These are phyloP conservation scores for Prunus mira DNA, from an alignment of 306 rosid genomes.

Conservation along the genomic window DNA sequence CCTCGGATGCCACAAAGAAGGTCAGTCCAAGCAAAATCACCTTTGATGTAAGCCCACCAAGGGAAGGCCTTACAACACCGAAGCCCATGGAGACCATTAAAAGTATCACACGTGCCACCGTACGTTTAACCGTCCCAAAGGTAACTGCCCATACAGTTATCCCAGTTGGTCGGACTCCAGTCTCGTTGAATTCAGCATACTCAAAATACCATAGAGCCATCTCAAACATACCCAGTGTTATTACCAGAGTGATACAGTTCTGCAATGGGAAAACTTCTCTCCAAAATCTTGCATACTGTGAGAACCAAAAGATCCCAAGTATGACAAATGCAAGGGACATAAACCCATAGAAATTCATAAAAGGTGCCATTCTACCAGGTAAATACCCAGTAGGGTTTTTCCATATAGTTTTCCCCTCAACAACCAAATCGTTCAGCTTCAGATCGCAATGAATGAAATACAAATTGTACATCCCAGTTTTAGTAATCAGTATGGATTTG, in stretches of 20 bases:
- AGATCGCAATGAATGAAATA: constrained; percentile 92
- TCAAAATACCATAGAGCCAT: constrained; percentile 94
- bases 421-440: constrained; percentile 62
- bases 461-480: constrained; percentile 96
- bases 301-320: constrained; percentile 91
- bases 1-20: constrained; percentile 89
- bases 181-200: constrained; percentile 85
- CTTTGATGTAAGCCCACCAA: constrained; percentile 94
- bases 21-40: constrained; percentile 86
- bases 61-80: constrained; percentile 96
- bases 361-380: constrained; percentile 99
- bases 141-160: constrained; percentile 91
- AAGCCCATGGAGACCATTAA: constrained; percentile 92
- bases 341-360: constrained; percentile 76
- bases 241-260: constrained; percentile 87
- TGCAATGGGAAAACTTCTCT: constrained; percentile 84
- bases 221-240: constrained; percentile 94
- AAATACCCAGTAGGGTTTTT: constrained; percentile 86
- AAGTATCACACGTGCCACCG: constrained; percentile 76
- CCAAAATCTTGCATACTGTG: constrained; percentile 87
- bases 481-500: constrained; percentile 56
- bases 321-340: constrained; percentile 87
- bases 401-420: constrained; percentile 92
- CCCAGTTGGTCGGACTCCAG: constrained; percentile 89
- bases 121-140: constrained; percentile 77